Evolutionary conservation across 1,284 basidiomycete species (phyloP), one percentile per base, ranked within the genome.

Genomic region (Moniliella sp.): DNA sequence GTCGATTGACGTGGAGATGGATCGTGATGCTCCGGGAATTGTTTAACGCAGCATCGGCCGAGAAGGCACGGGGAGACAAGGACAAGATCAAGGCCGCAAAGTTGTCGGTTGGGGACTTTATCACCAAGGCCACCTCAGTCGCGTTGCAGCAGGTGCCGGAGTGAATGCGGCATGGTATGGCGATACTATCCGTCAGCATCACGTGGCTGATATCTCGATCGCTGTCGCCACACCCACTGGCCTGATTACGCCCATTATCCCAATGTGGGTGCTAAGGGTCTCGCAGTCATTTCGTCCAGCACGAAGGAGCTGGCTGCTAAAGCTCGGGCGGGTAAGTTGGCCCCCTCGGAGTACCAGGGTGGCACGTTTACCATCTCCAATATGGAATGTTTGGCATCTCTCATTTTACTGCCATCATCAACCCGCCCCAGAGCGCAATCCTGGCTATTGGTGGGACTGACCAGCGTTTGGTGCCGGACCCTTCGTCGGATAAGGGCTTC

Each of bases 361-460:
- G 91, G 91, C 35, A 79, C 83, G 8, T 97, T 99, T 68, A 97
- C 91, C 34, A 83, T 99, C 62, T 97, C 91, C 46, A 99, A 99
- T 67, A 71, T 99, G 47, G 91, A 65, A 97, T 97, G 91, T 91
- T 72, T 59, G 88, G 82, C 48, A 53, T 61, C 34, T 73, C 74
- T 36, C 75, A 91, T 65, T 99, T 99, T 65, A 94, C 86, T 13
- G 91, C 91, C 31, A 97, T 99, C 67, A 93, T 99, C 72, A 99
- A 99, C 71, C 74, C 80, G 12, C 91, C 91, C 21, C 91, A 97
- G 65, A 80, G 80, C 40, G 93, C 84, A 65, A 99, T 97, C 58
- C 75, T 99, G 37, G 91, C 91, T 34, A 74, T 97, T 45, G 86
- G 91, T 27, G 71, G 75, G 15, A 84, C 83, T n/a, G 70, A 75